Percentiles rank a stretch among this genome's conserved stretches.
Conservation (phyloP, 78 protist species). For the Guillardia theta region DNA sequence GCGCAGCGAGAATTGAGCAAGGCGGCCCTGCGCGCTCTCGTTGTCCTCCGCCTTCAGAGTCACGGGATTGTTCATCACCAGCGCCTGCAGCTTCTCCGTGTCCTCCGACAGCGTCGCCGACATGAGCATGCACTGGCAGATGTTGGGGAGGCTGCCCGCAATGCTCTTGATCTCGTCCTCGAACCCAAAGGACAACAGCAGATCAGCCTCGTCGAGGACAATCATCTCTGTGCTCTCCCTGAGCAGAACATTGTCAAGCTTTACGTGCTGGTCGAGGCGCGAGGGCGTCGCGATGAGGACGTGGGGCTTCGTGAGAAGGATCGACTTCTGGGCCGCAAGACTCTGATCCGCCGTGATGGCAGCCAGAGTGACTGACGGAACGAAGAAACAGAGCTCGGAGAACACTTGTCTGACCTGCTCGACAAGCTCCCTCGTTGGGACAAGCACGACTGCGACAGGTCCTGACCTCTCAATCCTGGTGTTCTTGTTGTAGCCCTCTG, state of each 20-base stretch:
- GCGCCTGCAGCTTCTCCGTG: conserved; percentile 60
- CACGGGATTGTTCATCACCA: conserved; percentile 70
- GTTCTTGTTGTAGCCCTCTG: conserved; percentile 13
- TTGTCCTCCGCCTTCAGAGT: conserved; percentile 48
- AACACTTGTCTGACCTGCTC: conserved; percentile 72
- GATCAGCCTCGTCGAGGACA: conserved; percentile 85
- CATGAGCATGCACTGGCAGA: conserved; percentile 75
- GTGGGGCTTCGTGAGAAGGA: conserved; percentile 55
- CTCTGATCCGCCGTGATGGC: conserved; percentile 57
- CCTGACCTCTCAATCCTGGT: neutral
- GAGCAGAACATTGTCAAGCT: neutral
- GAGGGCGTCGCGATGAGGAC: conserved; percentile 75
- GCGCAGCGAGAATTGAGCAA: neutral
- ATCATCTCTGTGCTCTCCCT: conserved; percentile 44
- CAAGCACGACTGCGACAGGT: conserved; percentile 71
- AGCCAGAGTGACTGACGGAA: conserved; percentile 13
- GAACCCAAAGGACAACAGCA: conserved; percentile 76
- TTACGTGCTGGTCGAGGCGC: conserved; percentile 63
- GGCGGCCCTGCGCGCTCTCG: neutral
- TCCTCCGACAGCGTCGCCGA: conserved; percentile 80
- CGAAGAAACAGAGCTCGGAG: neutral
- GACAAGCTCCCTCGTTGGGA: conserved; percentile 82
- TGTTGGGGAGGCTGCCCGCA: neutral
- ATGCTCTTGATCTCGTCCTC: conserved; percentile 60
- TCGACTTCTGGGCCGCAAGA: neutral